Evolutionary conservation across 1,139 yeast species (phyloP).

Genomic region (Magnusiomyces sp.): DNA sequence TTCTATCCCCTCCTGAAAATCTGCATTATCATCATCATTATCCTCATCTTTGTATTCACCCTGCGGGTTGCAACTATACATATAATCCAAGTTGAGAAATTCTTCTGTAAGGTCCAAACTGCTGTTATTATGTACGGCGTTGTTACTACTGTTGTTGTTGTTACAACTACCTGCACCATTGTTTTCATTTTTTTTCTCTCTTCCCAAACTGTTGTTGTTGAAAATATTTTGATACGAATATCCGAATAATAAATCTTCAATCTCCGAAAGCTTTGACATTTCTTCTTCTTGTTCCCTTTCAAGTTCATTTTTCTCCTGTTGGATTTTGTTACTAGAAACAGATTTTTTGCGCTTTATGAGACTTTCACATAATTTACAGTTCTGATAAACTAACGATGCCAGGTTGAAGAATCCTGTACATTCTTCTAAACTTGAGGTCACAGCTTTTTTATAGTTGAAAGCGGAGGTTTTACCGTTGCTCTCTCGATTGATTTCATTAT

Average conservation of each 20-base stretch:
- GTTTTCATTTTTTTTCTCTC: neutral
- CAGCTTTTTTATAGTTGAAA: too few relatives aligned
- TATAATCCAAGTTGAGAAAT: too few relatives aligned
- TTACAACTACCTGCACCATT: neutral
- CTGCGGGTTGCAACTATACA: too few relatives aligned
- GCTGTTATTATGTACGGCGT: neutral
- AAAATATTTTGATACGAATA: neutral
- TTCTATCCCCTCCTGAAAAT: neutral
- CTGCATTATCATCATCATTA: neutral
- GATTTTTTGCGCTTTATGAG: too few relatives aligned
- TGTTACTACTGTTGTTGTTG: neutral
- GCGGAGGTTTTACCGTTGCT: too few relatives aligned
- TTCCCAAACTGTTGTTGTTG: neutral
- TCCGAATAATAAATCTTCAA: neutral
- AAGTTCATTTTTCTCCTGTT: slow-evolving; percentile 3
- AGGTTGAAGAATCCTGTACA: too few relatives aligned
- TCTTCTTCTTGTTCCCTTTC: neutral
- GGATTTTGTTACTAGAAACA: too few relatives aligned
- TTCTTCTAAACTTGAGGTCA: too few relatives aligned
- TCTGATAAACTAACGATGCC: too few relatives aligned
- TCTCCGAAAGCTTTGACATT: neutral
- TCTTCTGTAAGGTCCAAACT: too few relatives aligned
- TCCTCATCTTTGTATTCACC: neutral
- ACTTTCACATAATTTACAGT: too few relatives aligned
- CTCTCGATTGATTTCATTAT: too few relatives aligned